Evolutionary conservation across 495 filamentous ascomycete genomes (phyloP).

Genomic region (Rhypophila decipiens): DNA sequence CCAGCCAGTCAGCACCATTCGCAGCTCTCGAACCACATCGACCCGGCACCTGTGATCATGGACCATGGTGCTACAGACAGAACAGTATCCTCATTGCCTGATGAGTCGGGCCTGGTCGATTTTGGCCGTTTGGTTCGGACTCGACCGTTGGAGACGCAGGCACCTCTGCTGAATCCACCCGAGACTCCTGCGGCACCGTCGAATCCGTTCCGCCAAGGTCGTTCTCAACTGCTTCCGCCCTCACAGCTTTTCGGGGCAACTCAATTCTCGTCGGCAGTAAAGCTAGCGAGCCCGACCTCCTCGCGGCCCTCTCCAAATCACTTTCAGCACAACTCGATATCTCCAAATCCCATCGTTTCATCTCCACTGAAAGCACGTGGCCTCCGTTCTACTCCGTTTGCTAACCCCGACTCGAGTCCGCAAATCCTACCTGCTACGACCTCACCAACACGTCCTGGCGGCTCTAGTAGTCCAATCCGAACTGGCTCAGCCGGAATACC

Average conservation of each 20-base stretch:
- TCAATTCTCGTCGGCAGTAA: slow-evolving; percentile 37
- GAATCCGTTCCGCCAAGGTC: slow-evolving; percentile 34
- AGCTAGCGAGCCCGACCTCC: slow-evolving; percentile 39
- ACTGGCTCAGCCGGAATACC: slow-evolving; percentile 8
- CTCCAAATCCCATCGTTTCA: slow-evolving; percentile 30
- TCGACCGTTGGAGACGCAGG: slow-evolving; percentile 9
- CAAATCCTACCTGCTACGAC: slow-evolving; percentile 16
- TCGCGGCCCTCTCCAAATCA: slow-evolving; percentile 42
- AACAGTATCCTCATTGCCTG: slow-evolving; percentile 7
- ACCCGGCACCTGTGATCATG: slow-evolving; percentile 26
- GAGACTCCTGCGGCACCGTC: slow-evolving; percentile 36
- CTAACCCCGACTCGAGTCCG: slow-evolving; percentile 29
- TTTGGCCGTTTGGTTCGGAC: slow-evolving; percentile 10
- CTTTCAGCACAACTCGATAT: slow-evolving; percentile 29
- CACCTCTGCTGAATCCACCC: slow-evolving; percentile 16
- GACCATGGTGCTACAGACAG: slow-evolving; percentile 2
- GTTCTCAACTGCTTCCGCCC: slow-evolving; percentile 28
- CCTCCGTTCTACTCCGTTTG: slow-evolving; percentile 29
- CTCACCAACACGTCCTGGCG: slow-evolving; percentile 5
- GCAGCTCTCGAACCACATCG: slow-evolving; percentile 24
- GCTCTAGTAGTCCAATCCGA: slow-evolving; percentile 13
- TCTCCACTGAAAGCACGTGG: slow-evolving; percentile 39
- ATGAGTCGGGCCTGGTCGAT: slow-evolving; percentile 20
- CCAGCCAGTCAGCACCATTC: slow-evolving; percentile 15
- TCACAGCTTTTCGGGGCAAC: slow-evolving; percentile 43